These are phyloP conservation scores for Verticillium zaregamsianum DNA, from an alignment of 2,329 filamentous ascomycete genomes.

Conservation along the genomic window DNA sequence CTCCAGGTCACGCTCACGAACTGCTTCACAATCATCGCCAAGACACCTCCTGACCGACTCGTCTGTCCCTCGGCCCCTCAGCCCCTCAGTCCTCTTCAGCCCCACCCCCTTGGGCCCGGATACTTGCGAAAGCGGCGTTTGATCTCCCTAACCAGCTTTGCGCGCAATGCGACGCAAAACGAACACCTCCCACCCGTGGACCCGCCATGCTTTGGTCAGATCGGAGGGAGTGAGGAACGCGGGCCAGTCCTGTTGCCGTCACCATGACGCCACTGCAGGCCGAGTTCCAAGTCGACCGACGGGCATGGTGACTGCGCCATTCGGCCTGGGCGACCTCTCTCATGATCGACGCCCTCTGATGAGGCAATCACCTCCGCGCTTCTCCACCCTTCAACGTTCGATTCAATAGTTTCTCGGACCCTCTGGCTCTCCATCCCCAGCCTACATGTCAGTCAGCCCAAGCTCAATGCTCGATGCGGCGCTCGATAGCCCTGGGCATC, in stretches of 20 bases:
- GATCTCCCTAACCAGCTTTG: not conserved
- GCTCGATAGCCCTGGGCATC: not conserved
- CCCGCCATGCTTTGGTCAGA: not conserved
- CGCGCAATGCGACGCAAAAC: not conserved
- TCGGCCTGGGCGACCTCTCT: not conserved
- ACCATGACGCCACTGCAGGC: not conserved
- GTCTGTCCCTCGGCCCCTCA: not conserved
- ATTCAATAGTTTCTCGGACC: not conserved
- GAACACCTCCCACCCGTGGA: not conserved
- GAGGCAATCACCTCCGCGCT: not conserved
- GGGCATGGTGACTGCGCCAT: not conserved
- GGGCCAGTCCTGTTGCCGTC: not conserved
- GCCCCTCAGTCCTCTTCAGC: not conserved
- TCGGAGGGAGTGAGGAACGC: not conserved
- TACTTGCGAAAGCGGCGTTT: not conserved
- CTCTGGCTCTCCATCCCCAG: not conserved
- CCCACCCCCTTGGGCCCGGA: not conserved
- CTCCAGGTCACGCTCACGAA: not conserved
- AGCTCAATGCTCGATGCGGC: not conserved
- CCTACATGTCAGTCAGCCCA: not conserved
- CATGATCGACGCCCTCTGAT: not conserved
- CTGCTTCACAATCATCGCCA: not conserved
- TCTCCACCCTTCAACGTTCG: not conserved
- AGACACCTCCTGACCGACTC: not conserved
- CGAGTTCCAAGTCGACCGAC: not conserved